Conservation (phyloP, 2,329 filamentous ascomycete genomes). For the Botrytis deweyae region DNA sequence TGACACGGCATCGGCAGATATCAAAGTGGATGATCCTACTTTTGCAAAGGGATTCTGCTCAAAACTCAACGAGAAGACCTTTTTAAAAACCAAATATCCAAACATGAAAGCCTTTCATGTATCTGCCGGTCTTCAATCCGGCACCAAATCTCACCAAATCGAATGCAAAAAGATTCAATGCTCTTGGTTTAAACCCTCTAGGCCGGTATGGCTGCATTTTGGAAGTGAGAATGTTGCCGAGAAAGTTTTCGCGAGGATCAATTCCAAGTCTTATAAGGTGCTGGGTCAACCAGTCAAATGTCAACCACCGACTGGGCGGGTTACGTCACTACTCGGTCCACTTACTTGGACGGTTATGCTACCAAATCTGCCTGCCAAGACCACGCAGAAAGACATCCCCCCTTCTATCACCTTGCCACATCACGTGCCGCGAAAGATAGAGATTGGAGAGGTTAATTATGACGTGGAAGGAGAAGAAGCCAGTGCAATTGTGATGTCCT, state of each 20-base stretch:
- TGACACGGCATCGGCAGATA: slow-evolving; percentile 19
- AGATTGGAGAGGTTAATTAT: slow-evolving; percentile 27
- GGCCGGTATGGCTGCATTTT: slow-evolving; percentile 32
- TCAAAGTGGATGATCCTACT: slow-evolving; percentile 31
- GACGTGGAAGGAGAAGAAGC: slow-evolving; percentile 25
- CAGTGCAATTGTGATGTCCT: slow-evolving; percentile 26
- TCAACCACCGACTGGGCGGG: slow-evolving; percentile 3
- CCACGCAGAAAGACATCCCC: slow-evolving; percentile 28
- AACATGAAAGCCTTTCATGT: neutral
- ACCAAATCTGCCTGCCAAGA: slow-evolving; percentile 28
- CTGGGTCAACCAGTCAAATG: slow-evolving; percentile 27
- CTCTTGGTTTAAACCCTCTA: slow-evolving; percentile 36
- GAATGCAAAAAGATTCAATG: slow-evolving; percentile 34
- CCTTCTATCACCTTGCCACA: slow-evolving; percentile 20
- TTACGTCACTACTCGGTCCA: slow-evolving; percentile 20
- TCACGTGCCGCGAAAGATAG: slow-evolving; percentile 28
- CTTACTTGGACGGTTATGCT: slow-evolving; percentile 32
- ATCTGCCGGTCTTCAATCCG: neutral
- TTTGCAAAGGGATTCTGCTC: slow-evolving; percentile 29
- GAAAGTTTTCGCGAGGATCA: slow-evolving; percentile 31
- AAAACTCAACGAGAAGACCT: slow-evolving; percentile 22
- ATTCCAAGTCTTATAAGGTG: slow-evolving; percentile 28
- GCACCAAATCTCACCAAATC: slow-evolving; percentile 24
- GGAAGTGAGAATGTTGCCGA: slow-evolving; percentile 31
- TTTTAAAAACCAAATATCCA: neutral